These are phyloP conservation scores for Nannochloropsis gaditana DNA, from an alignment of 108 stramenopile genomes.

Conservation along the genomic window DNA sequence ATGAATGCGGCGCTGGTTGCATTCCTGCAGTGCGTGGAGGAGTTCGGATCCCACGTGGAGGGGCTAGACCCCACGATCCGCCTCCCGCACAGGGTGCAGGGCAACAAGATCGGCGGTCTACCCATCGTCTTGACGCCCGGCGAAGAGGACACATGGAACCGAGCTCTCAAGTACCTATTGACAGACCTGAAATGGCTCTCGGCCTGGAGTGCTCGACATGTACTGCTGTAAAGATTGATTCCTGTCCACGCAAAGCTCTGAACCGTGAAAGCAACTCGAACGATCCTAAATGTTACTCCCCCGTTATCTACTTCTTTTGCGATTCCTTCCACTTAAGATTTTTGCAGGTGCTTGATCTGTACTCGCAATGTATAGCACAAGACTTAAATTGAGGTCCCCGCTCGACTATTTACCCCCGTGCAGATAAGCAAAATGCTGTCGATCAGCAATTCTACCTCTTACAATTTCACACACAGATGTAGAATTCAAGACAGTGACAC, in stretches of 20 bases:
- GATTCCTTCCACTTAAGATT: too few species aligned
- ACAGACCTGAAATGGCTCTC: slow-evolving; percentile 57
- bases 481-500: not conserved
- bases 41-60: slow-evolving; percentile 45
- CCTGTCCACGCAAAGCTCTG: not conserved
- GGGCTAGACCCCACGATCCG: slow-evolving; percentile 47
- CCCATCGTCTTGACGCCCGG: slow-evolving; percentile 32
- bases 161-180: slow-evolving; percentile 54
- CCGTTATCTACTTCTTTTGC: too few species aligned
- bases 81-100: slow-evolving; percentile 49
- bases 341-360: too few species aligned
- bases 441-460: not conserved
- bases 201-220: slow-evolving; percentile 52
- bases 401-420: too few species aligned
- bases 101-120: slow-evolving; percentile 46
- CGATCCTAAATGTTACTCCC: too few species aligned
- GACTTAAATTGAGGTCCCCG: too few species aligned
- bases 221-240: slow-evolving; percentile 18
- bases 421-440: not conserved
- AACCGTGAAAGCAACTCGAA: too few species aligned
- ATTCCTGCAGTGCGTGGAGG: slow-evolving; percentile 50
- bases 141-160: slow-evolving; percentile 53
- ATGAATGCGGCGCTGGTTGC: slow-evolving; percentile 53
- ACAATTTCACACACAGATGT: not conserved
- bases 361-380: too few species aligned